Evolutionary conservation across 345 rosid genomes (phyloP), one percentile per base, ranked within the genome.

Genomic region (Cardamine resedifolia): DNA sequence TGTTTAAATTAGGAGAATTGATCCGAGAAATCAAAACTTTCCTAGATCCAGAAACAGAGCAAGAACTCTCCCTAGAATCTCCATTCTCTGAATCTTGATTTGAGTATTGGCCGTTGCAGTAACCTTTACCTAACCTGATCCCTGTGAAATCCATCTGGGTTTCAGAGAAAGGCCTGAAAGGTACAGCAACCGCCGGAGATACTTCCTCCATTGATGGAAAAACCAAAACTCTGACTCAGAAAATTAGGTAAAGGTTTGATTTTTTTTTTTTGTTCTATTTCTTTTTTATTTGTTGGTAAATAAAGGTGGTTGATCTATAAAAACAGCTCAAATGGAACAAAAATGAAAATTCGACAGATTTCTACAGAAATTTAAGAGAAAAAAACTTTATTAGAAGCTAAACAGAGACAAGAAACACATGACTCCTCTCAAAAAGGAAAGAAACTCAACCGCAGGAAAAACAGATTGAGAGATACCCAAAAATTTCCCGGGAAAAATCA

Each of bases 161-260:
- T 31, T 80, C 71, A 1, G 71, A 39, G 33, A 77, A 49, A 2
- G 86, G 45, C 27, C 75, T 78, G 59, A 85, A 77, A 6, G 91
- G 89, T 53, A 78, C 78, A 9, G 82, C 64, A 34, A 84, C 69
- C 5, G 82, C 75, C 4, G 83, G 56, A 61, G 89, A 79, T 39
- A 82, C 68, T 52, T 84, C 90, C 80, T 88, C 92, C 88, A 84
- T 83, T 39, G 67, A 44, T 59, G 56, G 36, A 16, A 23, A 15
- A 21, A 50, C 4, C 11, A 3, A 4, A 33, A 34, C 18, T 57
- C 23, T n/a, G 34, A 7, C 63, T 41, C 52, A 61, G 28, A 43
- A 43, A 62, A 14, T 18, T 12, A 31, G 38, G 55, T 23, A 30
- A 75, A 68, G 57, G 14, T 50, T 50, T 39, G 39, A 60, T 8